These are phyloP conservation scores for Pseudogymnoascus sp. DNA, from an alignment of 2,329 filamentous ascomycete species.

Conservation along the genomic window DNA sequence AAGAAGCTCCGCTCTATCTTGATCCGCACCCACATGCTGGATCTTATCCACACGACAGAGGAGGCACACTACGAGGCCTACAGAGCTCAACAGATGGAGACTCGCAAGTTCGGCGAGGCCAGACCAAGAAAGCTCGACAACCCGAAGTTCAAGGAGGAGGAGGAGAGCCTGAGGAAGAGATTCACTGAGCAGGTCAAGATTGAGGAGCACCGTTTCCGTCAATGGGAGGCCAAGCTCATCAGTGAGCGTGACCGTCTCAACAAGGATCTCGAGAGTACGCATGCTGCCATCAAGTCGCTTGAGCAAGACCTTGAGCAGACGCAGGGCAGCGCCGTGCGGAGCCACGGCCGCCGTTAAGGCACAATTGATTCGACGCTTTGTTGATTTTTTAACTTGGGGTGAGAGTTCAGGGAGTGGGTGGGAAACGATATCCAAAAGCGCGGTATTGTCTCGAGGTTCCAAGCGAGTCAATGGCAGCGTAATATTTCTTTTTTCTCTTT, in stretches of 20 bases:
- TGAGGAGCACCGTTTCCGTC: conserved; percentile 96
- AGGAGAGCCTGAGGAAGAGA: conserved; percentile 94
- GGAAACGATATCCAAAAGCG: conserved; percentile 12
- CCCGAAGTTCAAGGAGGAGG: conserved; percentile 99
- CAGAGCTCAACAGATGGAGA: conserved; percentile 99
- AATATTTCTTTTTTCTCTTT: conserved; percentile 20
- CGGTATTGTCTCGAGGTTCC: conserved; percentile 19
- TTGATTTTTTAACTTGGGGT: conserved; percentile 11
- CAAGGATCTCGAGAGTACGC: conserved; percentile 98
- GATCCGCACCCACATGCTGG: conserved; percentile 98
- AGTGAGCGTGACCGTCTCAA: conserved; percentile 97
- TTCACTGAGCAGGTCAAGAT: conserved; percentile 99
- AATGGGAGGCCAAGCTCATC: conserved; percentile 99
- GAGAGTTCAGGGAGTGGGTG: conserved; percentile 8
- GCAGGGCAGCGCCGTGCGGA: conserved; percentile 84
- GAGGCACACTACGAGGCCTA: conserved; percentile 99
- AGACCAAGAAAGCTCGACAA: conserved; percentile 97
- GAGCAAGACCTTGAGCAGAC: conserved; percentile 89
- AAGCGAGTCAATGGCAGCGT: conserved; percentile 22
- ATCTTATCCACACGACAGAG: conserved; percentile 98
- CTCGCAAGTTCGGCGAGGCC: conserved; percentile 96
- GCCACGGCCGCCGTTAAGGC: conserved; percentile 77
- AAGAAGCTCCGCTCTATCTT: conserved; percentile 99
- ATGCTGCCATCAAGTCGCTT: conserved; percentile 84
- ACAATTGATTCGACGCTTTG: conserved; percentile 2